These are phyloP conservation scores for Lentinula sp. DNA, from an alignment of 768 basidiomycete species.

Conservation along the genomic window DNA sequence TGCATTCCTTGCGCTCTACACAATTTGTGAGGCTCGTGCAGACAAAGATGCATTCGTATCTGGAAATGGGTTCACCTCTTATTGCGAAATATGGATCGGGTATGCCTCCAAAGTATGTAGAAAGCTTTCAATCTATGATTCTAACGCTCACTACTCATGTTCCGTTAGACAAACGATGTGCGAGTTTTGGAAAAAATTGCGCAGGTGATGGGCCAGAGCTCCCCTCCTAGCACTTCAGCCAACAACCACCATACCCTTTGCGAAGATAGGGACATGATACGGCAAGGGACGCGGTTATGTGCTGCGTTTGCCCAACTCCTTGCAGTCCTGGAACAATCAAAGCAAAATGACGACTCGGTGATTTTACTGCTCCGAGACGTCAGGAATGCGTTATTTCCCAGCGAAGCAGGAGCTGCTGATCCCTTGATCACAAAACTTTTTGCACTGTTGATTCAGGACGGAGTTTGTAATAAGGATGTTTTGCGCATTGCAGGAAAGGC, in stretches of 20 bases:
- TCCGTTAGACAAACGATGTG: conserved; percentile 40
- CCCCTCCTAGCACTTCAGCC: conserved; percentile 7
- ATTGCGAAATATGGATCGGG: conserved; percentile 69
- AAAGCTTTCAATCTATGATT: neutral
- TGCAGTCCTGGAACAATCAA: conserved; percentile 24
- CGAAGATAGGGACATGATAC: conserved; percentile 11
- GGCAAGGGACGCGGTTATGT: conserved; percentile 35
- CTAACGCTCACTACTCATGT: neutral
- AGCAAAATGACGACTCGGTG: neutral
- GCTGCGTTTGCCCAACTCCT: conserved; percentile 39
- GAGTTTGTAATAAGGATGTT: conserved; percentile 23
- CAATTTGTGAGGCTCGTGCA: conserved; percentile 26
- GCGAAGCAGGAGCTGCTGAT: neutral
- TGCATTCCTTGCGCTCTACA: conserved; percentile 39
- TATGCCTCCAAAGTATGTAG: conserved; percentile 57
- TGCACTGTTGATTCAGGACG: neutral
- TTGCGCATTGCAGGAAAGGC: conserved; percentile 43
- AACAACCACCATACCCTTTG: conserved; percentile 1
- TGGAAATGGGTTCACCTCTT: conserved; percentile 48
- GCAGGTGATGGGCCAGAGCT: conserved; percentile 24
- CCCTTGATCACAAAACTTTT: neutral
- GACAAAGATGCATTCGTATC: conserved; percentile 35
- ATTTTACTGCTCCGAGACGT: neutral
- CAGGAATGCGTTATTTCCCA: neutral
- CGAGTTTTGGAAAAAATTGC: conserved; percentile 41